Evolutionary conservation across 2,329 filamentous ascomycete genomes (phyloP), one percentile per base, ranked within the genome.

Genomic region (Sclerotinia borealis): DNA sequence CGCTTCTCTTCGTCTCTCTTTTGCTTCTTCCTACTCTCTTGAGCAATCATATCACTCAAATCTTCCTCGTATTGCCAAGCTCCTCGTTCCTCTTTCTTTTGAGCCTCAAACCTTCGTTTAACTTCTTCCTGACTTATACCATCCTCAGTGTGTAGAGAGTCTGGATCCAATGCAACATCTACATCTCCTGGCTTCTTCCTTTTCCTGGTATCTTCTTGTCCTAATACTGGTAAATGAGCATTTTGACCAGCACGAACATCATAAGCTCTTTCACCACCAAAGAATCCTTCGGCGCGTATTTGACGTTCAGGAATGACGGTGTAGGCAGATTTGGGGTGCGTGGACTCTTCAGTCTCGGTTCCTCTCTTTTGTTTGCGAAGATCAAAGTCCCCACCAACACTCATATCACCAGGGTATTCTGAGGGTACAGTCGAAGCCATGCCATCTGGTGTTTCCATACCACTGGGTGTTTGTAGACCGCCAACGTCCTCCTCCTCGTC

Each of bases 111-210:
- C 73, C 88, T 84, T 72, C 84, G 86, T 75, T 84, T 85, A 71
- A 99, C 76, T 70, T 93, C 90, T 31, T 96, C 93, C 76, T 93
- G 96, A 77, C 84, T 89, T 72, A 98, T 82, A 50, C 88, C 90
- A 69, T 92, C 91, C 65, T 88, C 84, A 47, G 84, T 82, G 68
- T 85, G 85, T 65, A 99, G 76, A 43, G 89, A 83, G 73, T 98
- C 93, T 6, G 91, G 85, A 71, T 98, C 92, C 67, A 99, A 86
- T 29, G 92, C 91, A 34, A 98, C 89, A 70, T 99, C 95, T 29
- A 99, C 85, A 75, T 99, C 95, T 47, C 93, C 95, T 4, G 90
- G 93, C 83, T 97, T 96, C 85, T 98, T 99, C 72, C 92, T 85
- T 79, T 96, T 95, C 72, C 91, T 80, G 61, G 75, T 82, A 63